Conservation (phyloP, 2,329 filamentous ascomycete species). For the Chrysosporium keratinophilum region DNA sequence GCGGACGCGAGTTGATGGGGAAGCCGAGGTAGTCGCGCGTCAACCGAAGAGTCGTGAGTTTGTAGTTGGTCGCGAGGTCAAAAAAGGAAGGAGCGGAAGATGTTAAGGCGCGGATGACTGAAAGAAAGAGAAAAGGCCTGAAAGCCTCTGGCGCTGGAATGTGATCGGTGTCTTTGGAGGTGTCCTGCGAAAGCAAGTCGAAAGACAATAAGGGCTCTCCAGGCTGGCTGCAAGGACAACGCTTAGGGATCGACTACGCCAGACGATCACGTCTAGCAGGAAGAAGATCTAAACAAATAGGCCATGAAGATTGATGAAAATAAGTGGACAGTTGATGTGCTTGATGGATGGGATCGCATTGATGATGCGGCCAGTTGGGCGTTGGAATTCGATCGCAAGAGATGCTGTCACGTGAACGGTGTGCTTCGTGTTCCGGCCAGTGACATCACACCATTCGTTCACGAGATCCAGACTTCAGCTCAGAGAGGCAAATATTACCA, state of each 20-base stretch:
- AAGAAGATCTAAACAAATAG: slow-evolving; percentile 17
- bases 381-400: slow-evolving; percentile 15
- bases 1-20: background rate
- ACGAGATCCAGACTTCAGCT: slow-evolving; percentile 21
- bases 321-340: slow-evolving; percentile 12
- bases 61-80: background rate
- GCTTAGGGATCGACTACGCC: slow-evolving; percentile 33
- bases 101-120: background rate
- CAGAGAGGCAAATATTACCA: background rate
- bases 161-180: background rate
- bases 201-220: slow-evolving; percentile 37
- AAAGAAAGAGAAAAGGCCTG: background rate
- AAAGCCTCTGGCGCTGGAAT: background rate
- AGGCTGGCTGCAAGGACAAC: slow-evolving; percentile 38
- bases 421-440: slow-evolving; percentile 24
- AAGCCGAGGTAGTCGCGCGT: background rate
- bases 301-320: slow-evolving; percentile 18
- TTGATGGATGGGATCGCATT: slow-evolving; percentile 6
- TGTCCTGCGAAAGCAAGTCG: slow-evolving; percentile 33
- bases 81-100: background rate
- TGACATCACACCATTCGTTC: slow-evolving; percentile 33
- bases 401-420: slow-evolving; percentile 30
- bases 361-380: slow-evolving; percentile 14
- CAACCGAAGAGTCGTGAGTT: background rate
- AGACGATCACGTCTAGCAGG: slow-evolving; percentile 40